Conservation (phyloP, 306 rosid genomes). For the Begonia loranthoides region DNA sequence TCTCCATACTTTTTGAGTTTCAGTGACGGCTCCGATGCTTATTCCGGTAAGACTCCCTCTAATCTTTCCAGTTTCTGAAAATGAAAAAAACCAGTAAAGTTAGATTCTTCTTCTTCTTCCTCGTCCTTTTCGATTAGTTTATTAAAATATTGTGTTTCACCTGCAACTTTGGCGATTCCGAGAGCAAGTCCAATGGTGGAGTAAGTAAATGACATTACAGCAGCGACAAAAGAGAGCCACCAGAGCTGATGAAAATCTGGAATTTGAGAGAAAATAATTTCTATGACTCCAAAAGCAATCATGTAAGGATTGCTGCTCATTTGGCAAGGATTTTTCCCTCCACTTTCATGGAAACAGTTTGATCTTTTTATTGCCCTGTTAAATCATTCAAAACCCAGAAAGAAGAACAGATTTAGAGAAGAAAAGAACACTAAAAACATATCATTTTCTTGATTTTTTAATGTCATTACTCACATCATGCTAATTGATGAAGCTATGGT, state of each 20-base stretch:
- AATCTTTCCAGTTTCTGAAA: constrained; percentile 22
- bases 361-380: constrained; percentile 62
- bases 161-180: constrained; percentile 27
- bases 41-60: constrained; percentile 48
- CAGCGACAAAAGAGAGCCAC: constrained; percentile 43
- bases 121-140: too few species aligned
- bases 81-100: background rate
- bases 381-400: constrained; percentile 6
- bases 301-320: constrained; percentile 34
- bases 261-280: constrained; percentile 50
- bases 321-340: constrained; percentile 35
- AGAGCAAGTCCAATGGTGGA: constrained; percentile 45
- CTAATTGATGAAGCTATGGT: constrained; percentile 53
- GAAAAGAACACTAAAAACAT: background rate
- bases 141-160: constrained; percentile 2
- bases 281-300: constrained; percentile 32
- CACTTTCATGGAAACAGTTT: constrained; percentile 42
- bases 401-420: constrained; percentile 1
- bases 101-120: too few species aligned
- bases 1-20: constrained; percentile 20
- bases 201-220: constrained; percentile 41
- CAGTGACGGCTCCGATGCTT: constrained; percentile 28
- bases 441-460: background rate
- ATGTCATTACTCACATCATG: constrained; percentile 32
- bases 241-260: constrained; percentile 39